Conservation (phyloP, 2,329 filamentous ascomycete genomes). For the Sphaerostilbella broomeana region DNA sequence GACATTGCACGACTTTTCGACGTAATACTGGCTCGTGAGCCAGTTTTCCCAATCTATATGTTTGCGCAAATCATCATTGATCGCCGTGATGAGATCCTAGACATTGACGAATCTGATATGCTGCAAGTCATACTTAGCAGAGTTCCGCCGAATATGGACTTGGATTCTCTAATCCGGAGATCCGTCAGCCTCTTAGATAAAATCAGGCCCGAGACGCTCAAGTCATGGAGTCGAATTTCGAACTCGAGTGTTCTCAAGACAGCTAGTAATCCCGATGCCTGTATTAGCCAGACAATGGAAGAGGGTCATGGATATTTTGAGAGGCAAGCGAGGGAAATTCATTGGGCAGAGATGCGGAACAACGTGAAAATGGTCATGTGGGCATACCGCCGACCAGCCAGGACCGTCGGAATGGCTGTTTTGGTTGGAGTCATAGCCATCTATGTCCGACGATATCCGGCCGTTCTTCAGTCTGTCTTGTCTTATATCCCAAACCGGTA, state of each 20-base stretch:
- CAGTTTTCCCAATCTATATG: slow-evolving; percentile 84
- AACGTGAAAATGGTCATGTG: slow-evolving; percentile 38
- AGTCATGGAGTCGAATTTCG: slow-evolving; percentile 67
- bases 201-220: slow-evolving; percentile 67
- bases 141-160: slow-evolving; percentile 70
- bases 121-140: slow-evolving; percentile 83
- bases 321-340: slow-evolving; percentile 66
- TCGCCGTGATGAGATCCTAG: slow-evolving; percentile 76
- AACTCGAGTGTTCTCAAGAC: slow-evolving; percentile 79
- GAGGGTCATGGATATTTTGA: slow-evolving; percentile 64
- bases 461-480: slow-evolving; percentile 22
- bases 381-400: slow-evolving; percentile 59
- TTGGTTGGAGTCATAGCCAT: slow-evolving; percentile 62
- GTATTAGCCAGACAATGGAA: slow-evolving; percentile 50
- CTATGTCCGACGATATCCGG: slow-evolving; percentile 51
- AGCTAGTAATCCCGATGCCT: slow-evolving; percentile 47
- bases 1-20: slow-evolving; percentile 91
- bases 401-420: slow-evolving; percentile 57
- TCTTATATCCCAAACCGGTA: slow-evolving; percentile 20
- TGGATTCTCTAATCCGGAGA: slow-evolving; percentile 67
- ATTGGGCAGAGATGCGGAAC: slow-evolving; percentile 48
- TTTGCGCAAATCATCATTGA: slow-evolving; percentile 83
- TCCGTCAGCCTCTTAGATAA: slow-evolving; percentile 57
- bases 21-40: slow-evolving; percentile 78
- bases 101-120: slow-evolving; percentile 90